phyloP scores from a whole-genome alignment of 1,139 yeast genomes.

The Komagataea norvegica region DNA sequence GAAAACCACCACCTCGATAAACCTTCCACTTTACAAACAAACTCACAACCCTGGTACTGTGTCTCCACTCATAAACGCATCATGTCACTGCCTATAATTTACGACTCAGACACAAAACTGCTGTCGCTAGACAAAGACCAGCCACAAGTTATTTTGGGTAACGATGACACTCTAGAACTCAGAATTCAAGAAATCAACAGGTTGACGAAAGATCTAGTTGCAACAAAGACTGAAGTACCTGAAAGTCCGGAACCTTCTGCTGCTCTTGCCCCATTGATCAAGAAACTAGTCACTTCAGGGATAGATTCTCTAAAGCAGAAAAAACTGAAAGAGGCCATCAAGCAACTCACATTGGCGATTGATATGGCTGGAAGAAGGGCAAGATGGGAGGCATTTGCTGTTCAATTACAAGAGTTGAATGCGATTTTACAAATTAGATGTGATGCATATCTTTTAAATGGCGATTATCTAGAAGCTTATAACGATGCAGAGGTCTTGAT shows the following conservation, averaged over 20 bases:
- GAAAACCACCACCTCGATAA: background rate
- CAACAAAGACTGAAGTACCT: conserved; percentile 60
- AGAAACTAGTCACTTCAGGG: conserved; percentile 72
- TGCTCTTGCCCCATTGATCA: conserved; percentile 60
- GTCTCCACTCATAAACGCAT: no score
- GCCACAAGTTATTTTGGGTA: conserved; percentile 13
- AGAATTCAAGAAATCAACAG: conserved; percentile 56
- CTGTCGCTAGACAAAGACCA: conserved; percentile 27
- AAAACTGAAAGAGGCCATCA: conserved; percentile 66
- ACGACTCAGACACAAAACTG: conserved; percentile 31
- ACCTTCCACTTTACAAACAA: background rate
- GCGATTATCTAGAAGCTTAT: conserved; percentile 65
- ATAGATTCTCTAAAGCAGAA: conserved; percentile 56
- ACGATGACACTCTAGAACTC: conserved; percentile 25
- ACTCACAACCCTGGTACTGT: no score
- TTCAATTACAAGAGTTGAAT: conserved; percentile 72
- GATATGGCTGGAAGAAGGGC: conserved; percentile 73
- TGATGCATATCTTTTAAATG: conserved; percentile 68
- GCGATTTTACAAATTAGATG: conserved; percentile 74
- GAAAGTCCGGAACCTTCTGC: conserved; percentile 53
- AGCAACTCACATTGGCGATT: conserved; percentile 69
- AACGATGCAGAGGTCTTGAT: conserved; percentile 78
- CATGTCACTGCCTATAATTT: conserved; percentile 19
- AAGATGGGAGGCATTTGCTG: conserved; percentile 80
- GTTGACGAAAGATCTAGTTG: conserved; percentile 54